Percentiles rank a stretch among this genome's conserved stretches.
phyloP scores from a whole-genome alignment of 208 protist genomes.

The Strigomonas oncopelti region DNA sequence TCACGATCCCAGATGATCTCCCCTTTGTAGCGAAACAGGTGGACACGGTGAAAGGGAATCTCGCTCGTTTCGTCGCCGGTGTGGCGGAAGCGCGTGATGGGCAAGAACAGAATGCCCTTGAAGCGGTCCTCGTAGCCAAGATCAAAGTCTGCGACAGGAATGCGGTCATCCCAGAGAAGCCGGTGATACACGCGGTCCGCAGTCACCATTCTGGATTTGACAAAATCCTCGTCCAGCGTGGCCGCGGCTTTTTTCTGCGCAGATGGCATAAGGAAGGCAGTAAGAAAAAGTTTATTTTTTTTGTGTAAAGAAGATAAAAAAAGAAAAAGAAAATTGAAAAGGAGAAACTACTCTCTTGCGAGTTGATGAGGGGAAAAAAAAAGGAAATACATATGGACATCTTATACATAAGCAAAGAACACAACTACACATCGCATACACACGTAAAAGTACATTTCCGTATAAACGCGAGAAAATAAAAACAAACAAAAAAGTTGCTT shows the following conservation, averaged over 20 bases:
- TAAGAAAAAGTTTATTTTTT: background rate
- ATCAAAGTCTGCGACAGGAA: slow-evolving; percentile 12
- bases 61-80: slow-evolving; percentile 15
- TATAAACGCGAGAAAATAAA: no score
- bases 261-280: background rate
- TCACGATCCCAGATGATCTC: slow-evolving; percentile 18
- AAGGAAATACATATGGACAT: background rate
- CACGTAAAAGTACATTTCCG: no score
- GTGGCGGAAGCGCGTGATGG: slow-evolving; percentile 13
- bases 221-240: background rate
- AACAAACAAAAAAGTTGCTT: no score
- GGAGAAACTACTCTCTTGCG: no score
- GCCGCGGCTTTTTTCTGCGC: slow-evolving; percentile 11
- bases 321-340: slow-evolving; percentile 8
- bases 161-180: slow-evolving; percentile 16
- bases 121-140: slow-evolving; percentile 22
- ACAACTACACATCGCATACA: no score
- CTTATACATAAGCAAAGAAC: no score
- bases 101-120: slow-evolving; percentile 16
- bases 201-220: slow-evolving; percentile 10
- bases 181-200: slow-evolving; percentile 13
- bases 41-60: slow-evolving; percentile 19
- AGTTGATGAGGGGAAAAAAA: background rate
- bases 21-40: slow-evolving; percentile 15
- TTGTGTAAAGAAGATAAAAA: slow-evolving; percentile 1